A percentile compares a stretch with the other conserved stretches of the same genome.
phyloP scores from a whole-genome alignment of 495 filamentous ascomycete genomes.

The Niebla homalea region DNA sequence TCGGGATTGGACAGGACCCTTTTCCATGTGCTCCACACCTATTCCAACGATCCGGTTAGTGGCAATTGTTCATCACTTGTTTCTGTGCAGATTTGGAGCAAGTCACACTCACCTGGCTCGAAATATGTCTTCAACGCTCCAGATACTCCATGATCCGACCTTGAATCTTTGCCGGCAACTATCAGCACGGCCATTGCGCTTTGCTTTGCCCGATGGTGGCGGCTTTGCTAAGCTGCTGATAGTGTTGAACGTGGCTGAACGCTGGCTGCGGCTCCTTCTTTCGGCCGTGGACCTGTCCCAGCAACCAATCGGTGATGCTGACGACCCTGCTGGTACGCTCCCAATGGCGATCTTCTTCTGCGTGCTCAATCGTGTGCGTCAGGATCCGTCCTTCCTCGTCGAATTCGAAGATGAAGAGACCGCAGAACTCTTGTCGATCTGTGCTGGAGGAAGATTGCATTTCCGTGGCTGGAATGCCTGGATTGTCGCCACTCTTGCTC shows the following conservation, averaged over 20 bases:
- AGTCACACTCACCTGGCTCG: no score
- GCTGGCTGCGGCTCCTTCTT: constrained; percentile 30
- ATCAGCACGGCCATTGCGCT: no score
- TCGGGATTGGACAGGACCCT: no score
- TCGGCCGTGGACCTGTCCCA: constrained; percentile 46
- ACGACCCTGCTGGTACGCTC: constrained; percentile 62
- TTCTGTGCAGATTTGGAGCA: no score
- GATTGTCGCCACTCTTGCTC: constrained; percentile 27
- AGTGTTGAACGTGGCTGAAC: constrained; percentile 8
- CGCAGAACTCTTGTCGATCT: constrained; percentile 51
- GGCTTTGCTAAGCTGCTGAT: no score
- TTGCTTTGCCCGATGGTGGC: no score
- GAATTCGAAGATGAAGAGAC: constrained; percentile 90
- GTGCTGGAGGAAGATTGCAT: constrained; percentile 28
- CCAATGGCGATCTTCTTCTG: constrained; percentile 61
- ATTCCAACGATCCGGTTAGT: no score
- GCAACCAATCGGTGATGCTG: constrained; percentile 76
- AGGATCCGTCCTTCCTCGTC: constrained; percentile 75
- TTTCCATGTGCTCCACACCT: no score
- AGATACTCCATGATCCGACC: no score
- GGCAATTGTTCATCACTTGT: no score
- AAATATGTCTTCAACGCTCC: no score
- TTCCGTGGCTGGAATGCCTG: constrained; percentile 37
- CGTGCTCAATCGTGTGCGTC: constrained; percentile 87
- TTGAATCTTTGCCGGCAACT: no score